Evolutionary conservation across 176 grass and related monocot genomes (phyloP).

Genomic region (Musa schizocarpa): DNA sequence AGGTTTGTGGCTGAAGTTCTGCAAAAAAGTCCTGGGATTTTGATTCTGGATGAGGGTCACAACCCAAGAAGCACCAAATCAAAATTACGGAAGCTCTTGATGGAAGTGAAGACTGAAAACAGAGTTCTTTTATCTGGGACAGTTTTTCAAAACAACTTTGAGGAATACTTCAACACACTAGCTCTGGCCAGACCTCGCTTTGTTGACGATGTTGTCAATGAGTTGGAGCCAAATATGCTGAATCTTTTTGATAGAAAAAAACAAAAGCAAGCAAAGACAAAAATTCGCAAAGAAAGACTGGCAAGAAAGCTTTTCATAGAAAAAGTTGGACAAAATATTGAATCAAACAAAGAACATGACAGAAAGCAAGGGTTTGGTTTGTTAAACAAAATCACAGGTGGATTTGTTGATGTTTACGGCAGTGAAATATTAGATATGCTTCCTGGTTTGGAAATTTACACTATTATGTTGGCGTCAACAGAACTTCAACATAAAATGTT

Average conservation of each 20-base stretch:
- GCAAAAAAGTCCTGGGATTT: slow-evolving; percentile 62
- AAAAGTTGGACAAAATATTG: slow-evolving; percentile 62
- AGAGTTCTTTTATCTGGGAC: slow-evolving; percentile 90
- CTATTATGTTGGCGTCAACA: slow-evolving; percentile 54
- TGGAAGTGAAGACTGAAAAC: slow-evolving; percentile 84
- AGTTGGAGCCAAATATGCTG: slow-evolving; percentile 24
- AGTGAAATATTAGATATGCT: slow-evolving; percentile 42
- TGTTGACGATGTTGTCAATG: slow-evolving; percentile 48
- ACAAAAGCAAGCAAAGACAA: slow-evolving; percentile 20
- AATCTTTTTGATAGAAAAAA: slow-evolving; percentile 15
- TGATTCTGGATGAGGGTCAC: slow-evolving; percentile 90
- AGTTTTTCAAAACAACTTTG: slow-evolving; percentile 90
- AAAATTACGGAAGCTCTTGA: slow-evolving; percentile 62
- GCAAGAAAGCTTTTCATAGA: slow-evolving; percentile 69
- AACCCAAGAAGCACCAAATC: slow-evolving; percentile 86
- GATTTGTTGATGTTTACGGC: slow-evolving; percentile 69
- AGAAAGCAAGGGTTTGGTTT: slow-evolving; percentile 43
- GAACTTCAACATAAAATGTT: slow-evolving; percentile 54
- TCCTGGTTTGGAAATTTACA: slow-evolving; percentile 70
- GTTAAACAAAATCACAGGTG: slow-evolving; percentile 51
- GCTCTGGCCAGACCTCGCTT: slow-evolving; percentile 82
- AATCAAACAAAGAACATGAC: slow-evolving; percentile 42
- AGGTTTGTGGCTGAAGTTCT: slow-evolving; percentile 46
- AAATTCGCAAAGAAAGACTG: slow-evolving; percentile 39
- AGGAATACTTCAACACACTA: slow-evolving; percentile 93